Evolutionary conservation across 2,329 filamentous ascomycete species (phyloP).

Genomic region (Eurotiales sp.): DNA sequence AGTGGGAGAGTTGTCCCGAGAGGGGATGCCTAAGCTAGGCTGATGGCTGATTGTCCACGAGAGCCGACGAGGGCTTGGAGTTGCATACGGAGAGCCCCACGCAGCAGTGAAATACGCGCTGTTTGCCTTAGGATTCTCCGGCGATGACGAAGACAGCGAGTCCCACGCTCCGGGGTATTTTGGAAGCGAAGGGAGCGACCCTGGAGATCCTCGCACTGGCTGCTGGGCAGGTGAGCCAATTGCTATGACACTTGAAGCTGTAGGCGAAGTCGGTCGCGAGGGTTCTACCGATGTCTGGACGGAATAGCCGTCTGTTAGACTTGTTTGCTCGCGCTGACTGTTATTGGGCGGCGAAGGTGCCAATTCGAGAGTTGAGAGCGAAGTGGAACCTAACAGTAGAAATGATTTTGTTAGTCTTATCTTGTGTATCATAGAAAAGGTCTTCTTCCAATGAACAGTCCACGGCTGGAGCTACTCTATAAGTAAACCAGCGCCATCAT

Average conservation of each 20-base stretch:
- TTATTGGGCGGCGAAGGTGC: constrained; percentile 36
- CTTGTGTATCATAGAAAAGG: neutral
- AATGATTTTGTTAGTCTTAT: constrained; percentile 12
- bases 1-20: constrained; percentile 32
- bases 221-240: constrained; percentile 31
- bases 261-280: constrained; percentile 33
- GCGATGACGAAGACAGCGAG: constrained; percentile 34
- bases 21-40: constrained; percentile 40
- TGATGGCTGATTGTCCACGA: constrained; percentile 41
- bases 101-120: constrained; percentile 67
- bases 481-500: too few species aligned
- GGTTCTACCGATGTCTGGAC: constrained; percentile 27
- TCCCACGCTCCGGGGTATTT: constrained; percentile 31
- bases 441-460: neutral
- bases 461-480: neutral
- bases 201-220: constrained; percentile 23
- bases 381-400: constrained; percentile 33
- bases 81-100: constrained; percentile 88
- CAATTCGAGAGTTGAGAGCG: constrained; percentile 28
- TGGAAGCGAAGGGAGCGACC: constrained; percentile 29
- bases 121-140: constrained; percentile 41
- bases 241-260: constrained; percentile 34
- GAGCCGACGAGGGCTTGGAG: constrained; percentile 48
- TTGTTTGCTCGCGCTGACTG: constrained; percentile 24
- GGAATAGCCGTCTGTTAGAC: constrained; percentile 28